Conservation (phyloP, 176 grass and related monocot genomes). For the Chrysopogon serrulatus region DNA sequence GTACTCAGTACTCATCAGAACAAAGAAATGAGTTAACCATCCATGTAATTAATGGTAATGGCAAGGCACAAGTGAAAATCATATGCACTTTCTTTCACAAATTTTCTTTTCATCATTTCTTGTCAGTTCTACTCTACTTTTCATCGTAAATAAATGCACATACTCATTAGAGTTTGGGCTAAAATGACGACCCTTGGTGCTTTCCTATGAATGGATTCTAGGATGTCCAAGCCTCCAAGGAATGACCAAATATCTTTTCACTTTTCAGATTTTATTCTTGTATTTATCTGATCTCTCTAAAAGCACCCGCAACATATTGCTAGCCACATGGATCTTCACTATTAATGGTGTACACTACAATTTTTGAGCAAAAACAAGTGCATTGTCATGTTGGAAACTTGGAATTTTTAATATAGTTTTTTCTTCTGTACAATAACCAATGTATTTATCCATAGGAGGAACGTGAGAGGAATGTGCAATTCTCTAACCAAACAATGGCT, state of each 20-base stretch:
- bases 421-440: neutral
- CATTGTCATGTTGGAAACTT: neutral
- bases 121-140: neutral
- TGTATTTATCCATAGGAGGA: slow-evolving; percentile 20
- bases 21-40: neutral
- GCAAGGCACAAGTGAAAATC: neutral
- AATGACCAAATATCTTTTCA: neutral
- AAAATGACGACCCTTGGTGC: neutral
- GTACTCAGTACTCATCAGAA: neutral
- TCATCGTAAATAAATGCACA: neutral
- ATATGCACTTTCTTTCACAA: neutral
- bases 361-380: neutral
- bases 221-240: neutral
- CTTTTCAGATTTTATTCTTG: neutral
- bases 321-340: neutral
- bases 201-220: neutral
- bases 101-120: neutral
- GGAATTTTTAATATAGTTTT: too few relatives aligned
- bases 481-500: neutral
- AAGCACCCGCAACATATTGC: neutral
- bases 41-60: neutral
- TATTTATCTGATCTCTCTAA: neutral
- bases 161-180: neutral
- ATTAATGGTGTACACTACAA: neutral
- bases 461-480: neutral